A percentile compares a stretch with the other conserved stretches of the same genome.
phyloP scores from a whole-genome alignment of 2,329 filamentous ascomycete species.

The Fusarium transvaalense region DNA sequence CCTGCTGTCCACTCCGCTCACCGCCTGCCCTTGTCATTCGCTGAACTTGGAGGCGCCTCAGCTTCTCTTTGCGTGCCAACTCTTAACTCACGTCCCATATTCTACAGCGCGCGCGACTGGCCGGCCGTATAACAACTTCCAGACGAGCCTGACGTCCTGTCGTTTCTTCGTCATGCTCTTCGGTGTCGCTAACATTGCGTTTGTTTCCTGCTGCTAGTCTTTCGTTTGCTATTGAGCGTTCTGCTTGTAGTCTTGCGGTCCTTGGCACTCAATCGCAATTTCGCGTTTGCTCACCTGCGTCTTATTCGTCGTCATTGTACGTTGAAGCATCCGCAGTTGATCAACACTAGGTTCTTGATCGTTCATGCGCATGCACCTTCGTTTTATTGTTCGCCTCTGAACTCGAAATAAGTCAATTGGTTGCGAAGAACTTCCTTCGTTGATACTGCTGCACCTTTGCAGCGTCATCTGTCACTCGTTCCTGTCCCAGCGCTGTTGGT shows the following conservation, averaged over 20 bases:
- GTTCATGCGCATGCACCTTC: slow-evolving; percentile 41
- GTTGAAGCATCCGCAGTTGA: slow-evolving; percentile 31
- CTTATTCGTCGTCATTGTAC: slow-evolving; percentile 38
- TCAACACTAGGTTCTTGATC: slow-evolving; percentile 30
- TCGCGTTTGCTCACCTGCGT: slow-evolving; percentile 33
- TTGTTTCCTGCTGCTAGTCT: slow-evolving; percentile 46
- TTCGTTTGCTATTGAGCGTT: slow-evolving; percentile 41
- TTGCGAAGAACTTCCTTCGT: slow-evolving; percentile 32
- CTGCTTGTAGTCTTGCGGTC: slow-evolving; percentile 35
- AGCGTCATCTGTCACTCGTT: slow-evolving; percentile 46
- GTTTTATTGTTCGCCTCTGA: slow-evolving; percentile 32
- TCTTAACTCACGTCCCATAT: slow-evolving; percentile 39
- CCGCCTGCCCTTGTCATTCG: slow-evolving; percentile 48
- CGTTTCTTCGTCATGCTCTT: slow-evolving; percentile 47
- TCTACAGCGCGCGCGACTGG: slow-evolving; percentile 46
- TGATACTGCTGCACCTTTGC: slow-evolving; percentile 34
- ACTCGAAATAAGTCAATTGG: slow-evolving; percentile 45
- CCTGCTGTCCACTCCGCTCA: slow-evolving; percentile 42
- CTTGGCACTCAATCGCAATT: slow-evolving; percentile 34
- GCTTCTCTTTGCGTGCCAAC: slow-evolving; percentile 23
- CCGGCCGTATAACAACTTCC: slow-evolving; percentile 44
- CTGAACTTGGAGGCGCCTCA: slow-evolving; percentile 35
- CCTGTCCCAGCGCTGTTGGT: slow-evolving; percentile 38
- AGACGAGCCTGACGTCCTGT: slow-evolving; percentile 37
- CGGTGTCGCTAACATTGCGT: slow-evolving; percentile 38